Base-by-base conservation (phyloP, 2,329 filamentous ascomycete species). In the Davidsoniella eucalypti region DNA sequence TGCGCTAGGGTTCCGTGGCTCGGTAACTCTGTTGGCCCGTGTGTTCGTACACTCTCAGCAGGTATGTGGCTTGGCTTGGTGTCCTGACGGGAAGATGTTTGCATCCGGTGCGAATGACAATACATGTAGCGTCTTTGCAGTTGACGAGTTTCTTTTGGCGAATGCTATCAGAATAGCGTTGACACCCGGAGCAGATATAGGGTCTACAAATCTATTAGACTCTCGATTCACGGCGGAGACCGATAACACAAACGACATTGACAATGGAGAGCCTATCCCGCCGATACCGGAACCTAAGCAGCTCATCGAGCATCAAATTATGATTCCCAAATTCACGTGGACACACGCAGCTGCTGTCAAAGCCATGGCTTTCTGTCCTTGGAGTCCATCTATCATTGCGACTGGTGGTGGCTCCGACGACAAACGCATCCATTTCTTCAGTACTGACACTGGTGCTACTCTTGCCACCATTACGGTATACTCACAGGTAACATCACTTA, bases 101-200 rank as follows among this genome's bases (percentile, higher is more conserved):
- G 87, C 86, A 12, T 87, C 85, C 4, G 88, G 92, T 5, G 87
- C 85, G 21, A 96, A 98, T 60, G 92, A 98, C 67, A 95, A 96
- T 59, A 65, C 79, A 2, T 93, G 90, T 60, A 84, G 80, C 57
- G 70, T 96, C 2, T 94, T 93, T 62, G 36, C 33, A 9, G 47
- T 47, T 18, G 26, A 33, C 10, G 26, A 33, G 26, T 33, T 33
- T 33, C 26, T 33, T 33, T 33, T 33, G 26, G 43, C 52, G 2
- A 21, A 47, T 4, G 42, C 47, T 12, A 10, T 52, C 12, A 33
- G 26, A 33, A 33, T 33, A 33, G 26, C 26, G 10, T 12, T 33
- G 26, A 33, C 26, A 33, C 26, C 26, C 10, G 26, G 26, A 4
- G 26, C 26, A 12, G 26, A 33, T 33, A 33, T 2, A 9, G 26